Evolutionary conservation across 1,139 yeast species (phyloP), one percentile per base, ranked within the genome.

Genomic region (Lodderomyces margitis): DNA sequence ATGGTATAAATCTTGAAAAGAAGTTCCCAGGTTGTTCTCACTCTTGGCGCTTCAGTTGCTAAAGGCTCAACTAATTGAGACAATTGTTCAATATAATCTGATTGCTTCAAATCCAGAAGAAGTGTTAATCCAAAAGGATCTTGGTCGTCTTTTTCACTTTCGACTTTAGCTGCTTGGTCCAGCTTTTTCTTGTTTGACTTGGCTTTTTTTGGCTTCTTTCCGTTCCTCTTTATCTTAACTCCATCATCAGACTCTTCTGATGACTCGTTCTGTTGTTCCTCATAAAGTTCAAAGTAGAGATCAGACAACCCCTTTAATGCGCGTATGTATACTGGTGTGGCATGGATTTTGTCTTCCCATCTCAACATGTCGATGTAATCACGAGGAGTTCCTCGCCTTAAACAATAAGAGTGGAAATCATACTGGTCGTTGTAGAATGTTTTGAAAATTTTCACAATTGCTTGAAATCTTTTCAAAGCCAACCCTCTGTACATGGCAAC

Each of bases 351-450:
- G 56, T 89, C 94, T 47, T 83, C 95, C 98, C 98, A 92, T 38
- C 70, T 64, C 41, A 91, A 54, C 72, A 87, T 79, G 21, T 80
- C 82, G 30, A 87, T 53, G 57, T 92, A 92, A 19, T 92, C 83
- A 48, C 95, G 75, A 21, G 94, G 83, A 4, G 98, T 87, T 12
- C 98, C 98, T 54, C 85, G 81, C 65, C 97, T 80, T 73, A 87
- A 79, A 59, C 96, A 85, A 62, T 88, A 92, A 36, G 86, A 83
- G 61, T 92, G 98, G 81, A 92, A 92, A 59, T 92, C 99, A 53
- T 85, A 78, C 64, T 92, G 97, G 57, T 94, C 98, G 47, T 79
- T 80, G 58, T 70, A 78, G 63, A 83, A 88, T 44, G 80, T 86
- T 39, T 79, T 75, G 62, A 82, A 88, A 23, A 85, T 76, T 46